Conservation (phyloP, 345 rosid species). For the Draba incana region DNA sequence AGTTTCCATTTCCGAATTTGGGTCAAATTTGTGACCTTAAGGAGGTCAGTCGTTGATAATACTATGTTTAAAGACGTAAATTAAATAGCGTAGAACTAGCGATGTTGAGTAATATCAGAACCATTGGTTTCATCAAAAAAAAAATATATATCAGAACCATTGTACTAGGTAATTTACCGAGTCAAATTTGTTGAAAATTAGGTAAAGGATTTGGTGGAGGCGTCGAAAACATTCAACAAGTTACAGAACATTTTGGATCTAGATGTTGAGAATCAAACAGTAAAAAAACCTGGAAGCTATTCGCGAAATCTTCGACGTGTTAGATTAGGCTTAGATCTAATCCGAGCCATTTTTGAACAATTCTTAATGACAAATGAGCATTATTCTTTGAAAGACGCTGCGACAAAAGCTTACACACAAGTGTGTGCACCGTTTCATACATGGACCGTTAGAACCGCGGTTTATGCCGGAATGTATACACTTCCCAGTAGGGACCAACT, state of each 20-base stretch:
- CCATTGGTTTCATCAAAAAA: no score
- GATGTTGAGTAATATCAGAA: no score
- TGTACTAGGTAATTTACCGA: no score
- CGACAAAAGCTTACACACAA: slow-evolving; percentile 73
- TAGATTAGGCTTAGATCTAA: slow-evolving; percentile 81
- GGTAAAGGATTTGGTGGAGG: slow-evolving; percentile 65
- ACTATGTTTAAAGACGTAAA: no score
- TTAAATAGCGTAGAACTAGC: no score
- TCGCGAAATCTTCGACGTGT: slow-evolving; percentile 74
- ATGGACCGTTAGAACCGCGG: slow-evolving; percentile 85
- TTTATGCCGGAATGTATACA: slow-evolving; percentile 85
- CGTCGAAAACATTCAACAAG: slow-evolving; percentile 54
- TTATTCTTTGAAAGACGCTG: slow-evolving; percentile 69
- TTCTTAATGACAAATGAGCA: slow-evolving; percentile 54
- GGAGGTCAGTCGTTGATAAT: no score
- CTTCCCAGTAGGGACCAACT: slow-evolving; percentile 78
- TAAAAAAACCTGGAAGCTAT: slow-evolving; percentile 68
- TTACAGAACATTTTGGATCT: slow-evolving; percentile 57
- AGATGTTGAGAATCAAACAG: slow-evolving; percentile 58
- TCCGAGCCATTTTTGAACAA: slow-evolving; percentile 72
- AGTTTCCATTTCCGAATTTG: not conserved
- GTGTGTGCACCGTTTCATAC: slow-evolving; percentile 84
- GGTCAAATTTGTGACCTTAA: no score
- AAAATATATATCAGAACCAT: no score
- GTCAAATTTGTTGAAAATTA: slow-evolving; percentile 22